Evolutionary conservation across 305 asterid genomes (phyloP).

Genomic region (Rubia occidens): DNA sequence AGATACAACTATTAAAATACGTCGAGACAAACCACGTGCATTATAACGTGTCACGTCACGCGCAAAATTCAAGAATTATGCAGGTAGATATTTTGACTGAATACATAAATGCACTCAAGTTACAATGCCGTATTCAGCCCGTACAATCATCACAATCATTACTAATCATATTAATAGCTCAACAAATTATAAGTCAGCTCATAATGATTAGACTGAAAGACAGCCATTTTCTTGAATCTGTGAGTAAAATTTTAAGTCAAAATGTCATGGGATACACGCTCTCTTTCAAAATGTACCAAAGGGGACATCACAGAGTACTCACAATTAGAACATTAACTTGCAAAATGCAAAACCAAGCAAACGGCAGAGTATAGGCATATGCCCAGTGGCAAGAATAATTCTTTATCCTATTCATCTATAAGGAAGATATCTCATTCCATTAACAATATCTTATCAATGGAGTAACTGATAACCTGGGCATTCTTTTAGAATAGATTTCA

Average conservation of each 20-base stretch:
- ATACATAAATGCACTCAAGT: neutral
- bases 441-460: neutral
- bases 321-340: neutral
- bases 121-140: neutral
- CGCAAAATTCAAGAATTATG: neutral
- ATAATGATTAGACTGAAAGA: neutral
- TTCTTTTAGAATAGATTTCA: too few relatives aligned
- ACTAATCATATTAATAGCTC: neutral
- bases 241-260: neutral
- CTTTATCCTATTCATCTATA: too few relatives aligned
- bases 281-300: neutral
- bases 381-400: neutral
- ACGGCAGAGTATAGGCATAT: too few relatives aligned
- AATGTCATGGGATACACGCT: neutral
- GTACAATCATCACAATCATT: neutral
- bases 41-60: neutral
- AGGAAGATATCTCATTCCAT: too few relatives aligned
- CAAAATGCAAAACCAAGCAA: neutral
- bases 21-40: neutral
- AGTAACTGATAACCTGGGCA: neutral
- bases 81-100: constrained; percentile 4
- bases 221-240: neutral
- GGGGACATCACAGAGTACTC: neutral
- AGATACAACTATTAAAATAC: neutral
- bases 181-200: neutral